These are phyloP conservation scores for Penicillium verhagenii DNA, from an alignment of 495 filamentous ascomycete species.

Conservation along the genomic window DNA sequence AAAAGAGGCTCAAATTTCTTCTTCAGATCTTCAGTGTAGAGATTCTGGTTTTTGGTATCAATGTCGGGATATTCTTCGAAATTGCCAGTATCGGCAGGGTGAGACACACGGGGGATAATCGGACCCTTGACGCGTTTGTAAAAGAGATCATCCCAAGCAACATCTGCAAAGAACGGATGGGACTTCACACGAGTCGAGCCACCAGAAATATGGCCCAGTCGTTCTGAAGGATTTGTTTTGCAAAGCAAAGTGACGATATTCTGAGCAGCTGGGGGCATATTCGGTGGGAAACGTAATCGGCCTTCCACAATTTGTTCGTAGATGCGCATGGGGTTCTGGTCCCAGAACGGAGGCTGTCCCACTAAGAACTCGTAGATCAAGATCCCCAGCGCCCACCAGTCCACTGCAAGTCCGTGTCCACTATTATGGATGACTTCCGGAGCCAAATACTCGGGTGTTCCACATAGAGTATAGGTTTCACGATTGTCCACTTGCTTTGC, in stretches of 20 bases:
- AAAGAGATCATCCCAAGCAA: constrained; percentile 86
- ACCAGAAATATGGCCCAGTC: constrained; percentile 85
- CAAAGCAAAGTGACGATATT: constrained; percentile 84
- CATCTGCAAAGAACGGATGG: constrained; percentile 80
- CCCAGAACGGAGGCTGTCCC: constrained; percentile 96
- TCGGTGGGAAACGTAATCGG: constrained; percentile 35
- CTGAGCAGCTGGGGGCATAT: constrained; percentile 71
- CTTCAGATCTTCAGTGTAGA: constrained; percentile 74
- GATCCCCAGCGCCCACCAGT: constrained; percentile 98
- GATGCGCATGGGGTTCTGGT: constrained; percentile 92
- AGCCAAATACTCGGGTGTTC: constrained; percentile 94
- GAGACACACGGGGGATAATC: constrained; percentile 79
- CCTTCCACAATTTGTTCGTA: constrained; percentile 68
- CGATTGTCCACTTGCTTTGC: constrained; percentile 64
- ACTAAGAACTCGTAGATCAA: constrained; percentile 95
- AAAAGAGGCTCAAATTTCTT: constrained; percentile 76
- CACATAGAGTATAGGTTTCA: constrained; percentile 95
- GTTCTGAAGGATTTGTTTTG: constrained; percentile 82
- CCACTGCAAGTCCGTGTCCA: constrained; percentile 93
- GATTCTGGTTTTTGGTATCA: constrained; percentile 48
- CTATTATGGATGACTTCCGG: constrained; percentile 96
- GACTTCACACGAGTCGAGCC: constrained; percentile 78
- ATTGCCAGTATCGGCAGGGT: constrained; percentile 80
- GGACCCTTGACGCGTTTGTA: constrained; percentile 69
- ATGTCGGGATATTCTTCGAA: constrained; percentile 82